Evolutionary conservation across 2,329 filamentous ascomycete species (phyloP).

Genomic region (Colletotrichum truncatum): DNA sequence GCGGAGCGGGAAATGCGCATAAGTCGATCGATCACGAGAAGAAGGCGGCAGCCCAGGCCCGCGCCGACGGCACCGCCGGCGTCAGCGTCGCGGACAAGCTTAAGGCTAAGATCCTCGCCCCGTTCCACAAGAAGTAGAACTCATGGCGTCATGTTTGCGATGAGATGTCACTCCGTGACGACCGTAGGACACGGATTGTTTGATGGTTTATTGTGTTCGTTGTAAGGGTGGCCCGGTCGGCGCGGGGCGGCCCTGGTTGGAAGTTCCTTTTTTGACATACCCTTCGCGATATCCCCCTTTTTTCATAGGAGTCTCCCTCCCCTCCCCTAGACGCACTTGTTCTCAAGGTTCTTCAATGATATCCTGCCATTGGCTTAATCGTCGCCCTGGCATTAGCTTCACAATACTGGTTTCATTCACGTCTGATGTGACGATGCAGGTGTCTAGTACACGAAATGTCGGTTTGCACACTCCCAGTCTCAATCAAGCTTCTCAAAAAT

Average conservation of each 20-base stretch:
- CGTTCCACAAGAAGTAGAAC: constrained; percentile 54
- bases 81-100: constrained; percentile 64
- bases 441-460: too few relatives aligned
- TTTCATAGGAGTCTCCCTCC: neutral
- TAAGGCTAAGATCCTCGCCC: constrained; percentile 63
- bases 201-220: neutral
- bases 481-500: too few relatives aligned
- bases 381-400: neutral
- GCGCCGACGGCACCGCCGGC: constrained; percentile 37
- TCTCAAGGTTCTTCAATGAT: neutral
- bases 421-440: too few relatives aligned
- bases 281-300: constrained; percentile 29
- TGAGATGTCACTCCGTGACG: too few relatives aligned
- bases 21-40: constrained; percentile 40
- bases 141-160: too few relatives aligned
- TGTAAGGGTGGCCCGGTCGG: neutral
- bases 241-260: neutral
- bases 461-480: too few relatives aligned
- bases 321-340: neutral
- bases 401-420: too few relatives aligned
- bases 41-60: constrained; percentile 39
- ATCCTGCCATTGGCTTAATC: neutral
- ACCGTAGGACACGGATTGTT: neutral
- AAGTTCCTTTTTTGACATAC: constrained; percentile 17
- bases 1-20: constrained; percentile 65